phyloP scores from a whole-genome alignment of 202 grass and related monocot species.

The Saccharum hybrid region DNA sequence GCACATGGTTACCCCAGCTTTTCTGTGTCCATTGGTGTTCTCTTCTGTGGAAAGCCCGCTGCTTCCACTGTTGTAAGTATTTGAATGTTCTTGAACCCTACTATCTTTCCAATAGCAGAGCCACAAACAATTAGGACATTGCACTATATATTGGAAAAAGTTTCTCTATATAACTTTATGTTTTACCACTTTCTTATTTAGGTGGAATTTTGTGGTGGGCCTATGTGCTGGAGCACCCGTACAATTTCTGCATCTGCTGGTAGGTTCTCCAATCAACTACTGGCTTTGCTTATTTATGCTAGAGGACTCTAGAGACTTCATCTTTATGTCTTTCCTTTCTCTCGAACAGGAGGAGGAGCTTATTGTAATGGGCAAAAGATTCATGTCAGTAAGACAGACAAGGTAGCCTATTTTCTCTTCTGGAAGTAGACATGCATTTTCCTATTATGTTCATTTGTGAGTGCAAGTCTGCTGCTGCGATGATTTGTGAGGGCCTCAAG shows the following conservation, averaged over 20 bases:
- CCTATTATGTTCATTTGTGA: conserved; percentile 22
- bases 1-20: too few species aligned
- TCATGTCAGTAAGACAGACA: conserved; percentile 86
- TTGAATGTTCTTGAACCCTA: too few species aligned
- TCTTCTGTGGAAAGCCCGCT: too few species aligned
- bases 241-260: conserved; percentile 87
- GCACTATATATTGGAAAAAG: too few species aligned
- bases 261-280: too few species aligned
- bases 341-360: conserved; percentile 77
- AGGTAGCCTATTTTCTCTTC: conserved; percentile 58
- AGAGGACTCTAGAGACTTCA: neutral
- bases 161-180: too few species aligned
- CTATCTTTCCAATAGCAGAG: too few species aligned
- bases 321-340: conserved; percentile 42
- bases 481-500: neutral
- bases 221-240: conserved; percentile 94
- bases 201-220: conserved; percentile 96
- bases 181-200: conserved; percentile 47
- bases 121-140: too few species aligned
- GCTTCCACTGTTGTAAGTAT: too few species aligned
- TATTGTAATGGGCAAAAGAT: conserved; percentile 96
- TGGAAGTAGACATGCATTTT: conserved; percentile 11
- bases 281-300: too few species aligned
- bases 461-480: neutral
- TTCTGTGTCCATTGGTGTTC: too few species aligned